Evolutionary conservation across 306 rosid genomes (phyloP).

Genomic region (Hippophae gyantsensis): DNA sequence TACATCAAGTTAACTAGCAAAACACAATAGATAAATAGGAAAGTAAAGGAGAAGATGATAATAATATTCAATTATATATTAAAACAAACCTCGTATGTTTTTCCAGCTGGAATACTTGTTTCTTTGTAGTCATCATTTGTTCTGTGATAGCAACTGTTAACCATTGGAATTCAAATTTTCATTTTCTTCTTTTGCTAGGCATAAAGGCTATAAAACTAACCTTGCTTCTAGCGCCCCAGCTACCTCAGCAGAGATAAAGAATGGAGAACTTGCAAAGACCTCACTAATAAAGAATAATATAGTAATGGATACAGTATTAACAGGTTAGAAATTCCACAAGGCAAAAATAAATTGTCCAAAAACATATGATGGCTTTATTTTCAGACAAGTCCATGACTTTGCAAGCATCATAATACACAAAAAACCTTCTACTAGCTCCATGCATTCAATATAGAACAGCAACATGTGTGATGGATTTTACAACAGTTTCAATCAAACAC

Average conservation of each 20-base stretch:
- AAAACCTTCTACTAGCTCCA: too few relatives aligned
- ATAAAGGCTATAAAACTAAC: constrained; percentile 26
- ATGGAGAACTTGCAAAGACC: constrained; percentile 86
- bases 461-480: too few relatives aligned
- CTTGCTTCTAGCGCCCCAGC: constrained; percentile 59
- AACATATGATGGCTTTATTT: background rate
- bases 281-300: constrained; percentile 41
- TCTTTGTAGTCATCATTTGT: constrained; percentile 73
- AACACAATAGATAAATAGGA: too few relatives aligned
- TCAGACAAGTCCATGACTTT: too few relatives aligned
- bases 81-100: constrained; percentile 64
- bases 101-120: constrained; percentile 71
- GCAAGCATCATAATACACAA: too few relatives aligned
- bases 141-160: constrained; percentile 25
- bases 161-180: background rate
- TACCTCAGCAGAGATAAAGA: constrained; percentile 86
- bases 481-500: too few relatives aligned
- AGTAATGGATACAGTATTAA: constrained; percentile 17
- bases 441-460: too few relatives aligned
- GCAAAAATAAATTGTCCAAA: background rate
- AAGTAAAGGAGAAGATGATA: too few relatives aligned
- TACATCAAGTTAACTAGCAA: too few relatives aligned
- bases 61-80: background rate
- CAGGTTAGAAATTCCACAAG: constrained; percentile 4
- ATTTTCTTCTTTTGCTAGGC: background rate